Evolutionary conservation across 2,329 filamentous ascomycete species (phyloP).

Genomic region (Neonectria sp.): DNA sequence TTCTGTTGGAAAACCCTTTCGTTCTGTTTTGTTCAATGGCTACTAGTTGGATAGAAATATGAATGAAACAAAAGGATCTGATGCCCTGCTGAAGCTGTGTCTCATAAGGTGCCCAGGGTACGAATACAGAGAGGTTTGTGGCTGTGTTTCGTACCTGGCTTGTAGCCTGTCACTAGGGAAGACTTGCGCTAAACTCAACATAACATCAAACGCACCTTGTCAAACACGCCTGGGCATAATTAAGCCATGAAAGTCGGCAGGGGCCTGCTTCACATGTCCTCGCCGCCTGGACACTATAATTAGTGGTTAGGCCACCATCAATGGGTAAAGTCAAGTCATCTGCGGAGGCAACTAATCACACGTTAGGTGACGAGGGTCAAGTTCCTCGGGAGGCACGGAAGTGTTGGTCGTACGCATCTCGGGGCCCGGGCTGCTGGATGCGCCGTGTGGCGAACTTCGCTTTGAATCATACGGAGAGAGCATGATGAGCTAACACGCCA

Average conservation of each 20-base stretch:
- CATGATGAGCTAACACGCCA: background rate
- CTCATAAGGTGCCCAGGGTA: too few species aligned
- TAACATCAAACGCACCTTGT: slow-evolving; percentile 20
- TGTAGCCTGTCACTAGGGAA: background rate
- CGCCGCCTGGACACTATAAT: slow-evolving; percentile 1
- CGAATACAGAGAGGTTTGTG: background rate
- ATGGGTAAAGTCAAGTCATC: background rate
- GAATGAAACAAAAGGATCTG: background rate
- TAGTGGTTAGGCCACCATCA: background rate
- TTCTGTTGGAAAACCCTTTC: background rate
- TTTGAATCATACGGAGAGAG: background rate
- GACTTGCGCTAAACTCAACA: slow-evolving; percentile 13
- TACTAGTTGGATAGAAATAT: background rate
- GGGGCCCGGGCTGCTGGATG: slow-evolving; percentile 19
- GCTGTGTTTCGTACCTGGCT: slow-evolving; percentile 9
- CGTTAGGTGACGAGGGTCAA: background rate
- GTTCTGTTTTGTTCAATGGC: background rate
- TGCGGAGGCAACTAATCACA: background rate
- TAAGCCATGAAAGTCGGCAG: slow-evolving; percentile 12
- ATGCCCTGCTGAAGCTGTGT: background rate
- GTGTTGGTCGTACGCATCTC: background rate
- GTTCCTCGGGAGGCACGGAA: background rate
- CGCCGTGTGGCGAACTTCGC: slow-evolving; percentile 20
- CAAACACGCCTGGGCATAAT: slow-evolving; percentile 26
- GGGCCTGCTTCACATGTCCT: slow-evolving; percentile 28